Evolutionary conservation across 352 stramenopile species (phyloP).

Genomic region (Phytophthora syringae): DNA sequence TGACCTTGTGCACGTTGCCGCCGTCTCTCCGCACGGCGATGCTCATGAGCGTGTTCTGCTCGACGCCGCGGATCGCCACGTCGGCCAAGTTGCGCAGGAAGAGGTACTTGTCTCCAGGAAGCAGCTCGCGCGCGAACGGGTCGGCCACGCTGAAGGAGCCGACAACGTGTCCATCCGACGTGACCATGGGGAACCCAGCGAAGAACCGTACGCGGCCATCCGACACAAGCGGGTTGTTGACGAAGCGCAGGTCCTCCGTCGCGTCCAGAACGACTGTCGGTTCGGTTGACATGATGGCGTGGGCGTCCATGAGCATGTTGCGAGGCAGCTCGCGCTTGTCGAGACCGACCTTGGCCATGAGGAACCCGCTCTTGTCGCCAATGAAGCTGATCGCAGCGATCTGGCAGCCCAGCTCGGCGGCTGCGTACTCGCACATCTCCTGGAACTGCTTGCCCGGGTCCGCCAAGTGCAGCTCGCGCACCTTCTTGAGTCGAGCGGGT

Average conservation of each 20-base stretch:
- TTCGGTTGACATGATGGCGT: constrained; percentile 81
- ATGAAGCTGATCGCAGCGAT: constrained; percentile 86
- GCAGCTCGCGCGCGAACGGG: constrained; percentile 73
- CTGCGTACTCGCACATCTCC: constrained; percentile 88
- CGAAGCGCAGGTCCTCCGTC: constrained; percentile 77
- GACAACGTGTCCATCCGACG: constrained; percentile 66
- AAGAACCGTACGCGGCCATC: constrained; percentile 86
- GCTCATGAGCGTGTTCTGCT: constrained; percentile 79
- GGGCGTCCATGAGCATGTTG: constrained; percentile 81
- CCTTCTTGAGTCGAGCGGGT: constrained; percentile 63
- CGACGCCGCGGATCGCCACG: constrained; percentile 75
- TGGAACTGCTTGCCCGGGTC: constrained; percentile 86
- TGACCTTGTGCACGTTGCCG: constrained; percentile 32
- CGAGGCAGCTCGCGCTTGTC: constrained; percentile 82
- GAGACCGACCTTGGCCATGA: constrained; percentile 81
- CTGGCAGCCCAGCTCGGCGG: constrained; percentile 81
- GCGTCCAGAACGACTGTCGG: constrained; percentile 86
- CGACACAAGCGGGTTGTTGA: constrained; percentile 79
- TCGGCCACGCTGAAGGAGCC: constrained; percentile 83
- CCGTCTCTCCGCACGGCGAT: constrained; percentile 28
- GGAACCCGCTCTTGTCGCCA: constrained; percentile 85
- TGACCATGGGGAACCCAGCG: constrained; percentile 80
- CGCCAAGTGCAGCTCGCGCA: constrained; percentile 75
- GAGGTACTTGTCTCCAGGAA: constrained; percentile 80
- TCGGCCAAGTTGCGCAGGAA: constrained; percentile 88